Conservation (phyloP, 257 asterid genomes). For the Schizonepeta tenuifolia region DNA sequence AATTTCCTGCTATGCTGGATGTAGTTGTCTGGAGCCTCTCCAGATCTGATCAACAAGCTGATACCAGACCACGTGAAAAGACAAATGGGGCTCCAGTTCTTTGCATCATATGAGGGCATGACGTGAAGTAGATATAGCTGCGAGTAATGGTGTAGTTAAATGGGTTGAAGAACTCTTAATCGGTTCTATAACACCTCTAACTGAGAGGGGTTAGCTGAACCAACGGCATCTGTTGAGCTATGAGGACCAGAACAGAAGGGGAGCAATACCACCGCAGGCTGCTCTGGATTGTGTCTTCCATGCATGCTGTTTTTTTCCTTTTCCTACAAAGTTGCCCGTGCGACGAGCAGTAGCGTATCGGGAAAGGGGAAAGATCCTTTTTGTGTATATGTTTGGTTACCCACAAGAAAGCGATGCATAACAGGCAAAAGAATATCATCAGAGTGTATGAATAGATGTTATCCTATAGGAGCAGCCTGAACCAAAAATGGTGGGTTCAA, state of each 20-base stretch:
- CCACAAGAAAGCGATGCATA: constrained; percentile 38
- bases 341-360: constrained; percentile 10
- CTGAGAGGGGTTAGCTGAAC: constrained; percentile 32
- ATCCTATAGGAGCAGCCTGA: constrained; percentile 37
- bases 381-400: constrained; percentile 61
- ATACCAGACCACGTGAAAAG: constrained; percentile 85
- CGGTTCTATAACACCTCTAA: constrained; percentile 37
- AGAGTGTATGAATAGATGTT: constrained; percentile 42
- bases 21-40: constrained; percentile 76
- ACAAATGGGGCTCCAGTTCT: constrained; percentile 74
- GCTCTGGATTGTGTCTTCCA: constrained; percentile 31
- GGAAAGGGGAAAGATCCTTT: constrained; percentile 39
- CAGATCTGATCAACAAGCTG: constrained; percentile 79
- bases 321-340: constrained; percentile 19
- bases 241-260: constrained; percentile 30
- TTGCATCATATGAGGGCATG: constrained; percentile 62
- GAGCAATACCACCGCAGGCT: constrained; percentile 27
- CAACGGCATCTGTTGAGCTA: constrained; percentile 39
- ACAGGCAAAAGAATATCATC: constrained; percentile 34
- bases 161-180: constrained; percentile 32
- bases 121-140: constrained; percentile 37
- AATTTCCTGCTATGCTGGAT: constrained; percentile 27
- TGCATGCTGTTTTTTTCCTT: constrained; percentile 27
- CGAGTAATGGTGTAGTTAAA: constrained; percentile 33
- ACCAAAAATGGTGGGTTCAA: constrained; percentile 40